These are phyloP conservation scores for Mycogone perniciosa DNA, from an alignment of 2,329 filamentous ascomycete species.

Conservation along the genomic window DNA sequence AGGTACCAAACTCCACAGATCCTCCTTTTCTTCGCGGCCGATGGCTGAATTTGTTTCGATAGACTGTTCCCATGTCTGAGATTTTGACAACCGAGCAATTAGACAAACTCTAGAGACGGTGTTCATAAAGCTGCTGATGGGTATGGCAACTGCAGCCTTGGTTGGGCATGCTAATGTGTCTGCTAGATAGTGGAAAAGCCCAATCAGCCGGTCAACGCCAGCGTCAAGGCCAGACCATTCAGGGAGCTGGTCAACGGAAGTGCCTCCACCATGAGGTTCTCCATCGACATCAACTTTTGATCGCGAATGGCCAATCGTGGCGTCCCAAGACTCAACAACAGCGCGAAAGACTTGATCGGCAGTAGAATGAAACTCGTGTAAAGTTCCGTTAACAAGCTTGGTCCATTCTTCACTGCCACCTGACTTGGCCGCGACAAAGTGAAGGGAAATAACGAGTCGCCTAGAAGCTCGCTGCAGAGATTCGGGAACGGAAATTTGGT, in stretches of 20 bases:
- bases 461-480: constrained; percentile 53
- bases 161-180: constrained; percentile 60
- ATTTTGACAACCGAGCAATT: constrained; percentile 48
- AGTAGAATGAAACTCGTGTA: constrained; percentile 62
- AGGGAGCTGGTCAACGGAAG: constrained; percentile 47
- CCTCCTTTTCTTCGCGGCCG: constrained; percentile 73
- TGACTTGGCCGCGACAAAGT: constrained; percentile 76
- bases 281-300: constrained; percentile 39
- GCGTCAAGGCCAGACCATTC: constrained; percentile 68
- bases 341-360: constrained; percentile 73
- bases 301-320: constrained; percentile 46
- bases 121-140: constrained; percentile 62
- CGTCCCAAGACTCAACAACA: constrained; percentile 76
- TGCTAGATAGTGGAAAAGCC: constrained; percentile 59
- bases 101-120: constrained; percentile 64
- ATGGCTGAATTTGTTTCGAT: constrained; percentile 67
- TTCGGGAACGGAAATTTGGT: constrained; percentile 40
- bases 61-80: constrained; percentile 41
- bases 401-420: constrained; percentile 72
- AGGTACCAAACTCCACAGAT: constrained; percentile 67
- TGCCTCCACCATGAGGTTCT: constrained; percentile 42
- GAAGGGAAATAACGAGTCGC: constrained; percentile 62
- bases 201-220: constrained; percentile 62
- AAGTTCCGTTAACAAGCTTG: constrained; percentile 53
- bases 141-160: constrained; percentile 57